Conservation (phyloP, 1,284 basidiomycete species). For the Trametes hirsuta region DNA sequence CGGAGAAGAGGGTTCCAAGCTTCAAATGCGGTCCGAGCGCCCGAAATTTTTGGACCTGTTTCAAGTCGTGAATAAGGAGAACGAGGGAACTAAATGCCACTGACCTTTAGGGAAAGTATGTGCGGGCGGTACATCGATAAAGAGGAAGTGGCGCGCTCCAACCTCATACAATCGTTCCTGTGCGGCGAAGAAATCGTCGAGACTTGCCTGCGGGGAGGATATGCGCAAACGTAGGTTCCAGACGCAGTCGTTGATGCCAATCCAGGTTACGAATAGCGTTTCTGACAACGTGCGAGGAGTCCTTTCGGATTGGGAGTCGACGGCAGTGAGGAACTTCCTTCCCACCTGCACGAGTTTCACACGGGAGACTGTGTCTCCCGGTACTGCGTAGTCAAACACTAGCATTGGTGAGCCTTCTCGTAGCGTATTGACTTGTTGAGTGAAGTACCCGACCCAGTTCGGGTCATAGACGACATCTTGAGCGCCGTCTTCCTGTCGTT, state of each 20-base stretch:
- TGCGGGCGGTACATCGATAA: slow-evolving; percentile 62
- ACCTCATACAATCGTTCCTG: slow-evolving; percentile 49
- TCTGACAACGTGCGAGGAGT: slow-evolving; percentile 44
- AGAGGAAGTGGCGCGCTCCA: slow-evolving; percentile 61
- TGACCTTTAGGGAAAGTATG: slow-evolving; percentile 27
- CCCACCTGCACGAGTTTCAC: slow-evolving; percentile 42
- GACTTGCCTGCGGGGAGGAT: slow-evolving; percentile 15
- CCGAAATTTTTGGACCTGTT: slow-evolving; percentile 4
- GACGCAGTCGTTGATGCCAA: slow-evolving; percentile 64
- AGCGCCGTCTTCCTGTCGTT: slow-evolving; percentile 30
- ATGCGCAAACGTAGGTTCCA: slow-evolving; percentile 31
- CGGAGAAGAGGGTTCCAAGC: slow-evolving; percentile 50
- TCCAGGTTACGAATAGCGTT: slow-evolving; percentile 60
- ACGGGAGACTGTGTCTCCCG: slow-evolving; percentile 45
- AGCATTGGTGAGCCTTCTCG: slow-evolving; percentile 38
- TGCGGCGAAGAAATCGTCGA: slow-evolving; percentile 34
- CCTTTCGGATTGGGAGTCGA: slow-evolving; percentile 41
- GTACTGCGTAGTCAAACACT: slow-evolving; percentile 53
- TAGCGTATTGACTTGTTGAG: slow-evolving; percentile 41
- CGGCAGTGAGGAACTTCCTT: slow-evolving; percentile 37
- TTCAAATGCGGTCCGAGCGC: slow-evolving; percentile 22
- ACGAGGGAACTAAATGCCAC: slow-evolving; percentile 38
- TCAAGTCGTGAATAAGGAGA: slow-evolving; percentile 8
- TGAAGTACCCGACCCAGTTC: slow-evolving; percentile 60
- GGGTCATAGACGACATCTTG: slow-evolving; percentile 29